Percentiles rank a stretch among this genome's conserved stretches.
Evolutionary conservation across 371 early-diverging fungal genomes (phyloP).

Genomic region (Rhizopus arrhizus): DNA sequence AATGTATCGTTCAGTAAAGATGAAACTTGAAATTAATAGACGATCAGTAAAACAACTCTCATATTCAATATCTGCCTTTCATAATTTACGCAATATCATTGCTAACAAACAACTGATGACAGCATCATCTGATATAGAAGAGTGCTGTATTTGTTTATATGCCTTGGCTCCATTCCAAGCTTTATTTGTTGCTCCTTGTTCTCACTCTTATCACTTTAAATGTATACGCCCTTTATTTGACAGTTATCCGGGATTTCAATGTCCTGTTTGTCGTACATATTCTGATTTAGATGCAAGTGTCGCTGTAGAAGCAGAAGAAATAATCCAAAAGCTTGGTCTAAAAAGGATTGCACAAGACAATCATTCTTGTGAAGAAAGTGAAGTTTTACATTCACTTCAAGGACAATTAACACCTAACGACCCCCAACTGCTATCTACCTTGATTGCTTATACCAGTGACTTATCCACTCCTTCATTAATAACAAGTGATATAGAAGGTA

Average conservation of each 20-base stretch:
- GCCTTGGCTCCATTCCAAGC: constrained; percentile 90
- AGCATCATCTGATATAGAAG: constrained; percentile 42
- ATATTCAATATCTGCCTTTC: constrained; percentile 34
- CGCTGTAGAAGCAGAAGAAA: constrained; percentile 69
- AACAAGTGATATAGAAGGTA: constrained; percentile 6
- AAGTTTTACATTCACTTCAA: constrained; percentile 2
- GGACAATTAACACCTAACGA: constrained; percentile 7
- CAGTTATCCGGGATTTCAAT: constrained; percentile 81
- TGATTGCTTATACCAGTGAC: constrained; percentile 22
- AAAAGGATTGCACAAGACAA: constrained; percentile 9
- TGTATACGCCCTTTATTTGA: constrained; percentile 83
- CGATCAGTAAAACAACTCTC: constrained; percentile 27
- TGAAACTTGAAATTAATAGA: constrained; percentile 78
- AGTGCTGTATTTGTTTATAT: constrained; percentile 95
- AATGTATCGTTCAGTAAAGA: constrained; percentile 78
- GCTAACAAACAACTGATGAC: constrained; percentile 5
- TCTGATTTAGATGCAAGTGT: constrained; percentile 90
- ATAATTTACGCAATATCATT: constrained; percentile 30
- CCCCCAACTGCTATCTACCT: constrained; percentile 19
- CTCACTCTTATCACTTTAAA: constrained; percentile 94
- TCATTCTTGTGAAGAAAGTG: neutral
- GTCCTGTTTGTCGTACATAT: constrained; percentile 92
- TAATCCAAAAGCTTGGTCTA: constrained; percentile 34
- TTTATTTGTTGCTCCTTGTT: constrained; percentile 92
- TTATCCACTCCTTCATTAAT: constrained; percentile 13